Evolutionary conservation across 768 basidiomycete species (phyloP).

Genomic region (Cystobasidium tubakii): DNA sequence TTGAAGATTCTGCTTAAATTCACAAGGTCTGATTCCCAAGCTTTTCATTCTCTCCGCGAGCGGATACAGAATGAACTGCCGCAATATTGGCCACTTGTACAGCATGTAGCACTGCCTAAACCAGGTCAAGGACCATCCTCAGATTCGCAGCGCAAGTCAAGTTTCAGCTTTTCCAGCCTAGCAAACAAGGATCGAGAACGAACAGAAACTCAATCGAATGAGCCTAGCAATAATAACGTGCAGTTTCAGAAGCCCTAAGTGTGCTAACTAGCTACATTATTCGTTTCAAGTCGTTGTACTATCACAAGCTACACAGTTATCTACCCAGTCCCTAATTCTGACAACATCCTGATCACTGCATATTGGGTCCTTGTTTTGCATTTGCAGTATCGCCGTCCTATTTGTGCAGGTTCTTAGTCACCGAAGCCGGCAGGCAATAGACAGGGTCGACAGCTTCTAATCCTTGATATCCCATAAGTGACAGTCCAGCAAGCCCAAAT

Average conservation of each 20-base stretch:
- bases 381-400: neutral
- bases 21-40: constrained; percentile 4
- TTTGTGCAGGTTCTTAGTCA: constrained; percentile 47
- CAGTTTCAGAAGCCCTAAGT: neutral
- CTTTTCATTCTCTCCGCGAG: neutral
- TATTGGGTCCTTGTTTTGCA: neutral
- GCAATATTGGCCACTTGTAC: constrained; percentile 31
- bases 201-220: neutral
- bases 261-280: neutral
- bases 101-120: constrained; percentile 3
- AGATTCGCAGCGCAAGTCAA: neutral
- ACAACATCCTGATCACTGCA: neutral
- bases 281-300: neutral
- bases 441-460: constrained; percentile 83
- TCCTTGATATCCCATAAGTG: constrained; percentile 77
- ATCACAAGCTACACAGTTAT: neutral
- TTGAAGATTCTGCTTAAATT: constrained; percentile 39
- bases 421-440: constrained; percentile 82
- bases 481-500: constrained; percentile 87
- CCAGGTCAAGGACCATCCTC: neutral
- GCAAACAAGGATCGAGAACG: neutral
- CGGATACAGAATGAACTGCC: constrained; percentile 9
- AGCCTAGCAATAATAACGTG: neutral
- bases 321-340: neutral
- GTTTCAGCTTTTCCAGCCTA: neutral